Conservation (phyloP, 2,329 filamentous ascomycete genomes). For the Penicillium sp. region DNA sequence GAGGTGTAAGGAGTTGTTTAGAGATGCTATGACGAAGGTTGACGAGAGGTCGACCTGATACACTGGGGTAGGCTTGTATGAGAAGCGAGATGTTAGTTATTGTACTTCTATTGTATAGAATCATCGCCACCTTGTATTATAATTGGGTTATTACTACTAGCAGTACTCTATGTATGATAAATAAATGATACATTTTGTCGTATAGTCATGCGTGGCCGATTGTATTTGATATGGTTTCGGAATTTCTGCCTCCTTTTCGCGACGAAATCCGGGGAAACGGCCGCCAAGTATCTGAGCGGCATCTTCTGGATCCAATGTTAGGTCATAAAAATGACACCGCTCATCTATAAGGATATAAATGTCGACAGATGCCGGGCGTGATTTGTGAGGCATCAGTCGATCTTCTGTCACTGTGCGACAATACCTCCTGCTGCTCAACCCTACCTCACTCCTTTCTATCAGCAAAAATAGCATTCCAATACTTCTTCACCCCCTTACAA, state of each 20-base stretch:
- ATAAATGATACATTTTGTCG: slow-evolving; percentile 5
- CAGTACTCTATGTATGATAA: slow-evolving; percentile 11
- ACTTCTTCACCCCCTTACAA: slow-evolving; percentile 38
- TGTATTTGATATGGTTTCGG: too few relatives aligned
- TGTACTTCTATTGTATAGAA: slow-evolving; percentile 5
- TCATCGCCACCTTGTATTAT: slow-evolving; percentile 18
- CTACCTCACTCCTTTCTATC: not conserved
- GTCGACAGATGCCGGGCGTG: too few relatives aligned
- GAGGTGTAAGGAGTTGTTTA: slow-evolving; percentile 78
- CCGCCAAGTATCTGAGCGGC: too few relatives aligned
- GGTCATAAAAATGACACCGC: not conserved
- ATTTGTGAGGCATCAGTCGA: not conserved
- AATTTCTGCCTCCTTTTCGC: too few relatives aligned
- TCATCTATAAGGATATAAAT: too few relatives aligned
- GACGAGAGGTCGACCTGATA: not conserved
- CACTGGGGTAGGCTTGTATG: not conserved
- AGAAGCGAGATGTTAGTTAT: not conserved
- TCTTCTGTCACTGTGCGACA: not conserved
- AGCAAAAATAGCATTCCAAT: slow-evolving; percentile 43
- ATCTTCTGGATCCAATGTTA: not conserved
- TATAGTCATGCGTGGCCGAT: not conserved
- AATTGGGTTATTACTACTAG: slow-evolving; percentile 8
- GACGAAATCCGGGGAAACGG: too few relatives aligned
- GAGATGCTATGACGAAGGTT: slow-evolving; percentile 35
- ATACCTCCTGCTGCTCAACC: not conserved